Percentiles rank a stretch among this genome's conserved stretches.
Evolutionary conservation across 805 yeast genomes (phyloP).

Genomic region (Candida loeiensis): DNA sequence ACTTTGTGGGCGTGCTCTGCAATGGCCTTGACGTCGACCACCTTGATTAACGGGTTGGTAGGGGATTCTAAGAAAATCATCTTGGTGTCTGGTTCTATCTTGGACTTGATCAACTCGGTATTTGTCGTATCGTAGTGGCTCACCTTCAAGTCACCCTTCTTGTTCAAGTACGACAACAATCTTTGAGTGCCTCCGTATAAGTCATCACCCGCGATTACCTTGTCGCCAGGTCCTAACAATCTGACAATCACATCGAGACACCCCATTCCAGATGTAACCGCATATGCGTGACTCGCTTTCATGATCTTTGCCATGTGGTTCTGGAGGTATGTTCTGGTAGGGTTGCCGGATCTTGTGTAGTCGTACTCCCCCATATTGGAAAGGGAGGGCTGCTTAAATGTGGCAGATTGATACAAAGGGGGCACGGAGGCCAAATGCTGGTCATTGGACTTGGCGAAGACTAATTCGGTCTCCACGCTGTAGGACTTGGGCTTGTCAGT

Average conservation of each 20-base stretch:
- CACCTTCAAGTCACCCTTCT: slow-evolving; percentile 61
- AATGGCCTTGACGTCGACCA: slow-evolving; percentile 72
- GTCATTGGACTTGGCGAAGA: slow-evolving; percentile 57
- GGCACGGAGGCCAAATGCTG: slow-evolving; percentile 77
- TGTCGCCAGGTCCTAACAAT: slow-evolving; percentile 75
- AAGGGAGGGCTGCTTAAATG: slow-evolving; percentile 77
- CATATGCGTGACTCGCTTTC: slow-evolving; percentile 72
- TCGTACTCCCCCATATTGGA: slow-evolving; percentile 68
- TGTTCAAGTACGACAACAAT: slow-evolving; percentile 66
- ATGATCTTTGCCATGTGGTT: slow-evolving; percentile 73
- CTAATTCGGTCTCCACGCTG: slow-evolving; percentile 67
- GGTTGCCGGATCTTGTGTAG: slow-evolving; percentile 91
- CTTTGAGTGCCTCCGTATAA: slow-evolving; percentile 93
- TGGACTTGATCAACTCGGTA: slow-evolving; percentile 54
- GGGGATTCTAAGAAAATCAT: slow-evolving; percentile 88
- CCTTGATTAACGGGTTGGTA: slow-evolving; percentile 88
- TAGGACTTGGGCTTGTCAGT: slow-evolving; percentile 31
- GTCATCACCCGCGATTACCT: slow-evolving; percentile 92
- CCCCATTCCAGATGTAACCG: slow-evolving; percentile 91
- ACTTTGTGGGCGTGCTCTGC: slow-evolving; percentile 61
- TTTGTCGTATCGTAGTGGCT: slow-evolving; percentile 81
- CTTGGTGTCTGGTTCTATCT: slow-evolving; percentile 55
- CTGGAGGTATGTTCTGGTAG: slow-evolving; percentile 81
- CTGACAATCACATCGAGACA: slow-evolving; percentile 83
- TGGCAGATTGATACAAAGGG: slow-evolving; percentile 91